Evolutionary conservation across 345 rosid species (phyloP), one percentile per base, ranked within the genome.

Genomic region (Combretum micranthum): DNA sequence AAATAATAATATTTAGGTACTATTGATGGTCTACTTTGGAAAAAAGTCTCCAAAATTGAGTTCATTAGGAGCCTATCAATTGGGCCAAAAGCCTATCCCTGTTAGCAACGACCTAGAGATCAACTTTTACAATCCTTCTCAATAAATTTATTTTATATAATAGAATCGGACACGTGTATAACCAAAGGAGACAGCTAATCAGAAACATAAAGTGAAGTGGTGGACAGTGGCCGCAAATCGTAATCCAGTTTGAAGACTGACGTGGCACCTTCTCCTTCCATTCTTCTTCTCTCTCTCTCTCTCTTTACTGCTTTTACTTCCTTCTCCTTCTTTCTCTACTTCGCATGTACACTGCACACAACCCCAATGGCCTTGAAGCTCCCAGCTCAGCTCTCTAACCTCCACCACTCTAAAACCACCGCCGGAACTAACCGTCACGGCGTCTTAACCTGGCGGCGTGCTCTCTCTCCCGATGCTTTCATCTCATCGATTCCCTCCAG

Each of bases 301-400:
- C 6, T 12, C 44, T 5, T 4, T n/a, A n/a, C n/a, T n/a, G n/a
- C n/a, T n/a, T 49, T 47, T 44, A 15, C 48, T 52, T 21, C 12
- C 56, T 22, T 42, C 39, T 1, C 57, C 52, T 62, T 15, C 46
- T 45, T 14, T 39, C 50, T 19, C 22, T 45, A 18, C 55, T 16
- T 13, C 44, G 23, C 47, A 42, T 42, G 61, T 17, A 23, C 37
- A 46, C 19, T 18, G 6, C 20, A 4, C 15, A n/a, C n/a, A n/a
- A 15, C 47, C 13, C 45, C 56, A 62, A 81, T 79, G 90, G 88
- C 88, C 42, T 58, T 67, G 46, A 75, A 84, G 44, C 75, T 85
- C 13, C 81, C 84, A 42, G 58, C 90, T 59, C 90, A 77, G 57
- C 63, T 87, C 25, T 60, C 64, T 21, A 69, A 74, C 53, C 78